Conservation (phyloP, 192 early-diverging fungal species). For the Jimgerdemannia lactiflua region DNA sequence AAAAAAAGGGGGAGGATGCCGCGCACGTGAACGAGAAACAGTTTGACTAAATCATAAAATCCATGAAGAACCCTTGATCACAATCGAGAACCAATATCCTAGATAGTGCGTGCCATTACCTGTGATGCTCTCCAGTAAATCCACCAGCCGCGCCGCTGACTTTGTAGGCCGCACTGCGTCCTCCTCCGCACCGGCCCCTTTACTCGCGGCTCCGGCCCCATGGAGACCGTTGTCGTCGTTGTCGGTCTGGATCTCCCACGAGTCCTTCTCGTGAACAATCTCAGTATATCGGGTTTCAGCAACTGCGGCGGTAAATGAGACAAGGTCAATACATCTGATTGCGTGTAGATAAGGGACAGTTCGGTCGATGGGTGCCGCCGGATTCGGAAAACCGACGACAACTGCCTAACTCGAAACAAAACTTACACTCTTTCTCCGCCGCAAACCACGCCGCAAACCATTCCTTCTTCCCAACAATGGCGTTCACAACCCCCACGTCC, state of each 20-base stretch:
- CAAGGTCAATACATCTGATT: too few relatives aligned
- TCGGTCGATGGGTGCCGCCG: too few relatives aligned
- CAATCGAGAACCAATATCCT: too few relatives aligned
- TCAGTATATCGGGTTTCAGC: slow-evolving; percentile 61
- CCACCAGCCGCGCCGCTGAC: slow-evolving; percentile 55
- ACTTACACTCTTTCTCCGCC: slow-evolving; percentile 61
- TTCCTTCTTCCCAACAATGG: slow-evolving; percentile 50
- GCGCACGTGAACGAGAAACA: too few relatives aligned
- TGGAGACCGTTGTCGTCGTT: slow-evolving; percentile 33
- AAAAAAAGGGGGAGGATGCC: too few relatives aligned
- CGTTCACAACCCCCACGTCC: slow-evolving; percentile 3
- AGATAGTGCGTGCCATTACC: too few relatives aligned
- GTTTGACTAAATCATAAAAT: too few relatives aligned
- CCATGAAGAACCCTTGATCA: too few relatives aligned
- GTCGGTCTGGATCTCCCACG: slow-evolving; percentile 57
- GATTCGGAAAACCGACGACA: too few relatives aligned
- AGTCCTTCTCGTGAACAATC: slow-evolving; percentile 52
- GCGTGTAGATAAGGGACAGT: too few relatives aligned
- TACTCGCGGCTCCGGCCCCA: slow-evolving; percentile 3
- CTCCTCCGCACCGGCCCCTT: slow-evolving; percentile 28
- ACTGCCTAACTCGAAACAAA: neutral
- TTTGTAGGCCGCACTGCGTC: slow-evolving; percentile 58
- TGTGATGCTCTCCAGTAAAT: slow-evolving; percentile 62
- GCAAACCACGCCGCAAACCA: slow-evolving; percentile 70
- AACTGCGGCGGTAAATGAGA: slow-evolving; percentile 19